Evolutionary conservation across 495 filamentous ascomycete species (phyloP).

Genomic region (Aspergillus nidulans): DNA sequence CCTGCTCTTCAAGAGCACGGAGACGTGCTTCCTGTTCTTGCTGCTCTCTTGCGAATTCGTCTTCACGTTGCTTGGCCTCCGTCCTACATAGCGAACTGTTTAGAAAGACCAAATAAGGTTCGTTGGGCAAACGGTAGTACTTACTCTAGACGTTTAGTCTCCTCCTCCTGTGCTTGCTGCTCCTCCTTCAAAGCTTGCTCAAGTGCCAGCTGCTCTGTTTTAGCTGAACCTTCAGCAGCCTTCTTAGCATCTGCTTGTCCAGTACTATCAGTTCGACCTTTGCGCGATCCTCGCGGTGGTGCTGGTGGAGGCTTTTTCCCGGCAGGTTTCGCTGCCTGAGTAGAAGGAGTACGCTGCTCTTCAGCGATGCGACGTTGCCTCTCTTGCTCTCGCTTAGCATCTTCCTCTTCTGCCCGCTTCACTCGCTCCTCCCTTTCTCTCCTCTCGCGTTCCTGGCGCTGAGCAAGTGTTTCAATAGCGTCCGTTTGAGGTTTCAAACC

Average conservation of each 20-base stretch:
- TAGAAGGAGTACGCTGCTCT: conserved; percentile 65
- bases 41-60: conserved; percentile 72
- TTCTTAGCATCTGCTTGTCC: conserved; percentile 51
- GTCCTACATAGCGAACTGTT: conserved; percentile 50
- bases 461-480: conserved; percentile 69
- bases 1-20: conserved; percentile 86
- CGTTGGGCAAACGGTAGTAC: conserved; percentile 30
- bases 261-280: conserved; percentile 60
- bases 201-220: conserved; percentile 47
- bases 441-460: conserved; percentile 83
- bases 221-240: conserved; percentile 54
- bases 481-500: conserved; percentile 75
- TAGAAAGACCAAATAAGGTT: background rate
- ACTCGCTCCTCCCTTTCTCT: conserved; percentile 82
- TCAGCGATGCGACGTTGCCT: conserved; percentile 80
- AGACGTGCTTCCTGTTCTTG: conserved; percentile 78
- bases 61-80: conserved; percentile 70
- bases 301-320: conserved; percentile 83
- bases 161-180: conserved; percentile 72
- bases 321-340: conserved; percentile 47
- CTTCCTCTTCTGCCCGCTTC: conserved; percentile 89
- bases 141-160: conserved; percentile 79
- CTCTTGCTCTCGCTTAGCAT: conserved; percentile 83
- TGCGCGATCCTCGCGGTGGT: conserved; percentile 72
- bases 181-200: conserved; percentile 61